A percentile compares a stretch with the other conserved stretches of the same genome.
Conservation (phyloP, 148 eudicot genomes). For the Rhododendron henanense region DNA sequence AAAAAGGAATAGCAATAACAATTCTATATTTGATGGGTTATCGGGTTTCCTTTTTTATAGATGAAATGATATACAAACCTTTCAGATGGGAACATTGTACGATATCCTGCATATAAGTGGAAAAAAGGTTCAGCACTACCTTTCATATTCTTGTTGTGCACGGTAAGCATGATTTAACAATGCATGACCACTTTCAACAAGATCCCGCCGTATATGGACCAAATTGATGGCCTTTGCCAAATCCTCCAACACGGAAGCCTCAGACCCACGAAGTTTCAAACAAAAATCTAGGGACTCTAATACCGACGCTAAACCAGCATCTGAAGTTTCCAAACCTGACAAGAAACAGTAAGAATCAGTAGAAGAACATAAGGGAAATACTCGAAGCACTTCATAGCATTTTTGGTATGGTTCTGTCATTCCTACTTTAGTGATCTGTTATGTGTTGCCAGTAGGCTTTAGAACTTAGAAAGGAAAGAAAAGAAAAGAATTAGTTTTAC, state of each 20-base stretch:
- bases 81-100: neutral
- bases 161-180: slow-evolving; percentile 83
- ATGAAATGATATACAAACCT: slow-evolving; percentile 4
- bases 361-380: neutral
- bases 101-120: neutral
- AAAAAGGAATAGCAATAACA: neutral
- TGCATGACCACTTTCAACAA: slow-evolving; percentile 95
- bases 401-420: neutral
- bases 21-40: neutral
- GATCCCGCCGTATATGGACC: slow-evolving; percentile 86
- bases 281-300: slow-evolving; percentile 84
- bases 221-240: slow-evolving; percentile 84
- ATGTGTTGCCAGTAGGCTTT: neutral
- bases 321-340: slow-evolving; percentile 68
- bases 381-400: neutral
- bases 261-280: slow-evolving; percentile 87
- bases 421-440: neutral
- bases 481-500: neutral
- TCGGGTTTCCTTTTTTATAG: neutral
- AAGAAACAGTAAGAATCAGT: slow-evolving; percentile 1
- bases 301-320: slow-evolving; percentile 89
- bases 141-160: slow-evolving; percentile 86
- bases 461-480: neutral
- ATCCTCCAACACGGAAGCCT: slow-evolving; percentile 90
- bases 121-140: slow-evolving; percentile 30